phyloP scores from a whole-genome alignment of 164 flowering plant species.

The Annona squamosa region DNA sequence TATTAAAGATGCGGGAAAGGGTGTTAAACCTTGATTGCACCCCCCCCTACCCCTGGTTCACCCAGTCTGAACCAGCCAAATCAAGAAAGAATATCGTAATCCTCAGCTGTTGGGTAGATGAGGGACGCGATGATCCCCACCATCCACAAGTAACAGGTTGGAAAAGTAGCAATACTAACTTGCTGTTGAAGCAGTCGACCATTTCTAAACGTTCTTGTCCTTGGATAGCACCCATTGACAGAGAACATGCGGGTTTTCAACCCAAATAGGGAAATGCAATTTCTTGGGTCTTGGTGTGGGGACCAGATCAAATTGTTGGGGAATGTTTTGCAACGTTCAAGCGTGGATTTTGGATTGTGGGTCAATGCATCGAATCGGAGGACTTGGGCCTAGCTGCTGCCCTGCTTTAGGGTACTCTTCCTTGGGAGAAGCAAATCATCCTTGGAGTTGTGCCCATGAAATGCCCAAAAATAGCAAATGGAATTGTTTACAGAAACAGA shows the following conservation, averaged over 20 bases:
- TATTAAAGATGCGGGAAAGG: too few relatives aligned
- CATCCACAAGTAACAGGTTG: too few relatives aligned
- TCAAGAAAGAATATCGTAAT: too few relatives aligned
- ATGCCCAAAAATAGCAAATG: background rate
- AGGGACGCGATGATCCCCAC: too few relatives aligned
- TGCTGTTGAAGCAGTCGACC: background rate
- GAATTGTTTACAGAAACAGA: background rate
- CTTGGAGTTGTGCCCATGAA: background rate
- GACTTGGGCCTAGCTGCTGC: background rate
- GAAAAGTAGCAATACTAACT: background rate
- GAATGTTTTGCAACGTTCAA: conserved; percentile 15
- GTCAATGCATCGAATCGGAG: conserved; percentile 14
- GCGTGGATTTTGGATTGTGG: background rate
- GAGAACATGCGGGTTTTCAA: background rate
- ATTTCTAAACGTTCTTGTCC: background rate
- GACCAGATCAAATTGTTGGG: conserved; percentile 27
- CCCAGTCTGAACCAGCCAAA: too few relatives aligned
- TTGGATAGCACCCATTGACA: background rate
- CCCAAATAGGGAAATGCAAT: background rate
- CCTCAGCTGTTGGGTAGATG: too few relatives aligned
- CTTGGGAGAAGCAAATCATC: background rate
- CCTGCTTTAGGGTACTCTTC: background rate
- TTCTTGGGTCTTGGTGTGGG: conserved; percentile 10
- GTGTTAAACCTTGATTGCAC: too few relatives aligned
- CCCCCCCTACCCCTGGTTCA: too few relatives aligned